Base-by-base conservation (phyloP, 345 rosid species). In the Arabidopsis suecica region DNA sequence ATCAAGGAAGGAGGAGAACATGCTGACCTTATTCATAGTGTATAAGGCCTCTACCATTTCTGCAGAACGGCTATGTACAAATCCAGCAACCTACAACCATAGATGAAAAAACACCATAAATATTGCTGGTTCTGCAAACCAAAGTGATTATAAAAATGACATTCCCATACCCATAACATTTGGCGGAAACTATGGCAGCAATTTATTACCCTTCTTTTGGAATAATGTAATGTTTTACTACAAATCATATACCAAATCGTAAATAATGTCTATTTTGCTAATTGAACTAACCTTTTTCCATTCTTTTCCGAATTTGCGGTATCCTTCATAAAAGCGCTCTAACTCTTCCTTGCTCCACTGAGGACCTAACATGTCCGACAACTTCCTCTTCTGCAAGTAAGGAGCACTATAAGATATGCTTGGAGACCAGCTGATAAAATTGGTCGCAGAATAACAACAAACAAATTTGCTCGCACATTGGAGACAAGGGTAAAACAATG, bases 341-440 rank as follows among this genome's bases (percentile, higher is more conserved):
- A 91, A 87, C 76, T 91, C 97, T 53, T 87, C 89, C 81, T 88
- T 89, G 72, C 81, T 86, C 97, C 97, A 91, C 64, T 87, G 92
- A 55, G 92, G 92, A 65, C 97, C 97, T 75, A 91, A 78, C 94
- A 88, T 87, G 66, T 86, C 89, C 13, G 97, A 82, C 76, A 86
- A 74, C 82, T 89, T 91, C 82, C 87, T 87, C 79, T 89, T 88
- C 97, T 88, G 86, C 83, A 75, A 42, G 61, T 41, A 53, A 79
- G 38, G 56, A 25, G 45, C 44, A 77, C 18, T 38, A 62, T 62
- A 41, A 73, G 71, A 78, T 41, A 72, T 60, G 42, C 58, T 66
- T 55, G 44, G 37, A 68, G 9, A 55, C 45, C 22, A 66, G 14
- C 33, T 57, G 34, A 67, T n/a, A 45, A 18, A 53, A 42, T 30